Percentiles rank a stretch among this genome's conserved stretches.
phyloP scores from a whole-genome alignment of 2,329 filamentous ascomycete species.

The Tolypocladium inflatum region DNA sequence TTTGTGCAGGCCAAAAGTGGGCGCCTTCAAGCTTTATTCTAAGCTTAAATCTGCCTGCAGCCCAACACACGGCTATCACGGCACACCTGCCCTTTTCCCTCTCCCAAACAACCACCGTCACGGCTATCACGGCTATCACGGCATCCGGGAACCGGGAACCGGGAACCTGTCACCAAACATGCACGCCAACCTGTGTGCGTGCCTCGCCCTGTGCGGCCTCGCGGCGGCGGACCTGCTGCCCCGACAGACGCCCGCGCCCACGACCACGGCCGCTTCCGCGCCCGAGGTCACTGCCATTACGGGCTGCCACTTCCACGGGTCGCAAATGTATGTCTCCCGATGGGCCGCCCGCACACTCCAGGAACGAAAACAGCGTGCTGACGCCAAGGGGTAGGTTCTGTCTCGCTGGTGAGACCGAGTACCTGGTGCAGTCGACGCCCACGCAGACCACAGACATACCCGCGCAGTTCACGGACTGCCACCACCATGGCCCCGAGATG shows the following conservation, averaged over 20 bases:
- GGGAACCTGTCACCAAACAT: neutral
- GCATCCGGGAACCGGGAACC: neutral
- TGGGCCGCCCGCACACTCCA: too few relatives aligned
- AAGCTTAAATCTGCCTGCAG: neutral
- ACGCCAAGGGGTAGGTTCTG: slow-evolving; percentile 26
- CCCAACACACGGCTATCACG: neutral
- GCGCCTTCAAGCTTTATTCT: neutral
- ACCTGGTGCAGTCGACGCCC: slow-evolving; percentile 32
- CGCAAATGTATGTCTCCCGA: slow-evolving; percentile 23
- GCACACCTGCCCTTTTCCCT: neutral
- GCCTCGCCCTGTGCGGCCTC: slow-evolving; percentile 9
- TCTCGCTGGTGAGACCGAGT: slow-evolving; percentile 32
- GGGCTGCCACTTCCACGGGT: slow-evolving; percentile 30
- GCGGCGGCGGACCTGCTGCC: slow-evolving; percentile 13
- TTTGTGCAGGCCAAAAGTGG: neutral
- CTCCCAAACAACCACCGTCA: neutral
- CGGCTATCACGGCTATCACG: neutral
- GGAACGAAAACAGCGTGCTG: neutral
- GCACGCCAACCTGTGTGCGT: neutral
- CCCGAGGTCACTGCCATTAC: slow-evolving; percentile 26
- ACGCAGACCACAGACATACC: slow-evolving; percentile 48
- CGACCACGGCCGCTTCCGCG: slow-evolving; percentile 10
- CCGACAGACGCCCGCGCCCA: slow-evolving; percentile 20
- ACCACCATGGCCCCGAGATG: slow-evolving; percentile 48
- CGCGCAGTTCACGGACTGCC: slow-evolving; percentile 54